Conservation (phyloP, 2,329 filamentous ascomycete species). For the Alternaria gaisen region DNA sequence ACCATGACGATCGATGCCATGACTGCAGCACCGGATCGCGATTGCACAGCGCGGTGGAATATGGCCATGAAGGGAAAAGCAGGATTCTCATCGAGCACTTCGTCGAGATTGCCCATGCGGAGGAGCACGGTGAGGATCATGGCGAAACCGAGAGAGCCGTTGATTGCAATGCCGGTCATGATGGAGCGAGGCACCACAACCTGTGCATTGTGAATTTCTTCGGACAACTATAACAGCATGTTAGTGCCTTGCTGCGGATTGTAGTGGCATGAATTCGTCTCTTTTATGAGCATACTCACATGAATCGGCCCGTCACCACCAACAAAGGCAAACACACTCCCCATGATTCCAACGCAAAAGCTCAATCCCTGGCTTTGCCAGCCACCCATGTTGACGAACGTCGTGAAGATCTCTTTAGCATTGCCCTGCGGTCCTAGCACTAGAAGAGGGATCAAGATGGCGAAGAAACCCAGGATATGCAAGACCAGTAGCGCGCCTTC, state of each 20-base stretch:
- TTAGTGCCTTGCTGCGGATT: background rate
- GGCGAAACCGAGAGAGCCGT: conserved; percentile 50
- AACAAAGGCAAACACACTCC: conserved; percentile 47
- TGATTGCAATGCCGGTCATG: conserved; percentile 49
- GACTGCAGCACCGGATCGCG: conserved; percentile 52
- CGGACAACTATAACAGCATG: conserved; percentile 29
- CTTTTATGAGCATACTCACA: conserved; percentile 20
- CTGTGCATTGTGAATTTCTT: conserved; percentile 44
- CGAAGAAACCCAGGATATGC: conserved; percentile 61
- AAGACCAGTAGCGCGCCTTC: conserved; percentile 59
- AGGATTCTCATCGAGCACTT: conserved; percentile 47
- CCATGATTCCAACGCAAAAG: conserved; percentile 51
- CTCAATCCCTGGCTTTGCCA: conserved; percentile 57
- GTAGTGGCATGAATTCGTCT: background rate
- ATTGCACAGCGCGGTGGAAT: conserved; percentile 49
- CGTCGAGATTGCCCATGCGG: conserved; percentile 46
- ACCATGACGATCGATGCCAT: conserved; percentile 50
- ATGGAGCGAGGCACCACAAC: conserved; percentile 48
- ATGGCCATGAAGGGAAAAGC: conserved; percentile 59
- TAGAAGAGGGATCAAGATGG: conserved; percentile 58
- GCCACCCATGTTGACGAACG: conserved; percentile 56
- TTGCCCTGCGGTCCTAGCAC: conserved; percentile 52
- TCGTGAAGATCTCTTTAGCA: conserved; percentile 54
- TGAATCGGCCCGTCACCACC: conserved; percentile 52
- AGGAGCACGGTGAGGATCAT: conserved; percentile 42